Evolutionary conservation across 2,329 filamentous ascomycete genomes (phyloP).

Genomic region (Calonectria henricotiae): DNA sequence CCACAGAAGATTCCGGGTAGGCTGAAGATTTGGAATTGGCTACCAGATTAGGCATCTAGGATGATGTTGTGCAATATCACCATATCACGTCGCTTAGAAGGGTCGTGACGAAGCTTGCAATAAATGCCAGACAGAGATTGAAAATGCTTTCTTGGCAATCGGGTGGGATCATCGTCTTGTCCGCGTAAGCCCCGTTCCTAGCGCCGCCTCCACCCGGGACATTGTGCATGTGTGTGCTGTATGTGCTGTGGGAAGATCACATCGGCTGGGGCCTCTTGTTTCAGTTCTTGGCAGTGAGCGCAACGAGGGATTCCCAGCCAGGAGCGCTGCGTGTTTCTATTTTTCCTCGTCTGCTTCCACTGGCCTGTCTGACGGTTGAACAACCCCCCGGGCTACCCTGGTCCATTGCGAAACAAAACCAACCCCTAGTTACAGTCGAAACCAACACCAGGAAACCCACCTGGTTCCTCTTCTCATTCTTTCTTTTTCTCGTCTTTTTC

Average conservation of each 20-base stretch:
- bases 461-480: neutral
- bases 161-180: neutral
- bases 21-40: too few species aligned
- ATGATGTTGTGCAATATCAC: neutral
- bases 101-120: conserved; percentile 13
- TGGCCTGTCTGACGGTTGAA: neutral
- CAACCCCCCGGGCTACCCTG: neutral
- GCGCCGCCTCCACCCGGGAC: neutral
- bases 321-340: neutral
- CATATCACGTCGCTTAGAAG: conserved; percentile 19
- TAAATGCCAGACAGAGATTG: conserved; percentile 10
- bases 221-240: too few species aligned
- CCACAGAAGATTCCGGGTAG: too few species aligned
- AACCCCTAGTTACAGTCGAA: conserved; percentile 1
- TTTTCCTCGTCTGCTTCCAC: neutral
- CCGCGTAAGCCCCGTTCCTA: neutral
- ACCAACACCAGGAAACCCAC: neutral
- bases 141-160: conserved; percentile 15
- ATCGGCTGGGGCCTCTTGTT: conserved; percentile 4
- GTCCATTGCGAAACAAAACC: conserved; percentile 15
- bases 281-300: conserved; percentile 8
- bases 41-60: neutral
- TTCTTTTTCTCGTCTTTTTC: neutral
- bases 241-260: neutral
- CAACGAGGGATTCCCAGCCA: neutral